Conservation (phyloP, 441 rosid species). For the Euphorbia celastroides region DNA sequence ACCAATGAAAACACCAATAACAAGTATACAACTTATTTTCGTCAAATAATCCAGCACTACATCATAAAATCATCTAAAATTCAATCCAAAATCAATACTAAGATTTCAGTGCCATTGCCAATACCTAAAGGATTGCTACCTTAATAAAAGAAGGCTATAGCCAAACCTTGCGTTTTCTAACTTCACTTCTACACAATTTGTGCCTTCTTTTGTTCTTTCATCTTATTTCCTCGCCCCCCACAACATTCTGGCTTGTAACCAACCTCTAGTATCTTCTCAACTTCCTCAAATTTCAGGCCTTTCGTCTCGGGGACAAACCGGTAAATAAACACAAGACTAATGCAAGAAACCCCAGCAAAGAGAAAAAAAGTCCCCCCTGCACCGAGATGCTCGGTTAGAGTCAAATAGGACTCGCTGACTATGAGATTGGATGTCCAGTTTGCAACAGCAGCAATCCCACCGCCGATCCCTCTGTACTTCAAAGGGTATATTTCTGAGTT, state of each 20-base stretch:
- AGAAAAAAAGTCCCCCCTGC: slow-evolving; percentile 70
- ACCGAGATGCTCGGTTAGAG: slow-evolving; percentile 53
- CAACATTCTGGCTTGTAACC: slow-evolving; percentile 43
- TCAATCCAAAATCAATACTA: neutral
- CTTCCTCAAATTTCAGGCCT: slow-evolving; percentile 77
- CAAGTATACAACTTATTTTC: neutral
- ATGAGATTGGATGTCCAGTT: slow-evolving; percentile 75
- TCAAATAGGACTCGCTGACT: slow-evolving; percentile 59
- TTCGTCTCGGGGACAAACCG: slow-evolving; percentile 79
- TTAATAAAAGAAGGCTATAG: neutral
- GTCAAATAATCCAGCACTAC: neutral
- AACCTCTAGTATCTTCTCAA: slow-evolving; percentile 57
- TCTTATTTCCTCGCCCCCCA: slow-evolving; percentile 7
- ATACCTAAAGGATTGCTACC: neutral
- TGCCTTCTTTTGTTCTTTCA: neutral
- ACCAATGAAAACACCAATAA: neutral
- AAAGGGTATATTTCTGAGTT: slow-evolving; percentile 92
- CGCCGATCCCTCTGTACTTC: slow-evolving; percentile 73
- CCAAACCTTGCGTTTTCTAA: neutral
- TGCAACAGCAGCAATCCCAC: slow-evolving; percentile 75
- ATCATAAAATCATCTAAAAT: neutral
- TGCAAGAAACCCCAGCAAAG: slow-evolving; percentile 46
- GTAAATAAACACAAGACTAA: slow-evolving; percentile 53
- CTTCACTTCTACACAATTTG: neutral
- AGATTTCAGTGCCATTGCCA: neutral